Evolutionary conservation across 108 stramenopile species (phyloP), one percentile per base, ranked within the genome.

Genomic region (Schizochytrium sp.): DNA sequence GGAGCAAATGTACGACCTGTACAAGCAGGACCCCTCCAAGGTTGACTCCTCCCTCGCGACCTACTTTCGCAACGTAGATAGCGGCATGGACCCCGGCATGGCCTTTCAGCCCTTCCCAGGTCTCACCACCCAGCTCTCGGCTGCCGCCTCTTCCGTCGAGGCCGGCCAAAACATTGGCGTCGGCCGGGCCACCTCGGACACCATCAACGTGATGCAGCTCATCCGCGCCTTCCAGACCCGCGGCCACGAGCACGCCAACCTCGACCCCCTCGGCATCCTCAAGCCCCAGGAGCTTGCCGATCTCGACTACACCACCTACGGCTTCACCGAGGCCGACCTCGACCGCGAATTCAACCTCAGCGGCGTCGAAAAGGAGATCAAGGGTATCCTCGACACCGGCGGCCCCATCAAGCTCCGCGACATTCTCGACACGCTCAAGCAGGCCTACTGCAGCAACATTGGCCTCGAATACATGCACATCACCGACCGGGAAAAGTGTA

Each of bases 401-500:
- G 93, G 94, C 4, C 95, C 95, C 88, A 94, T 96, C 44, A 98
- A 97, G 4, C 91, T 99, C 21, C 94, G 97, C 18, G 92, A 94
- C 87, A 95, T 99, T 60, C 44, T 97, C 14, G 92, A 94, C 16
- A 89, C 94, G 48, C 92, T 99, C 44, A 89, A 94, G 87, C 93
- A 96, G 90, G 97, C 98, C 8, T 99, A 99, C 90, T 99, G 99
- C 91, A 93, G 95, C 21, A 97, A 97, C 8, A 76, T 99, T 19
- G 99, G 96, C 41, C 97, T 98, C 69, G 98, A 99, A 93, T 99
- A 98, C 91, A 98, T 98, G 98, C 99, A 99, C 93, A 99, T 99
- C 88, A 92, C 92, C 6, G 92, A 94, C 90, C 92, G 93, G 25
- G 92, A 96, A 44, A 96, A 97, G 93, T 96, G 95, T 93, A 99